phyloP scores from a whole-genome alignment of 371 early-diverging fungal genomes.

The Mucor mucedo region DNA sequence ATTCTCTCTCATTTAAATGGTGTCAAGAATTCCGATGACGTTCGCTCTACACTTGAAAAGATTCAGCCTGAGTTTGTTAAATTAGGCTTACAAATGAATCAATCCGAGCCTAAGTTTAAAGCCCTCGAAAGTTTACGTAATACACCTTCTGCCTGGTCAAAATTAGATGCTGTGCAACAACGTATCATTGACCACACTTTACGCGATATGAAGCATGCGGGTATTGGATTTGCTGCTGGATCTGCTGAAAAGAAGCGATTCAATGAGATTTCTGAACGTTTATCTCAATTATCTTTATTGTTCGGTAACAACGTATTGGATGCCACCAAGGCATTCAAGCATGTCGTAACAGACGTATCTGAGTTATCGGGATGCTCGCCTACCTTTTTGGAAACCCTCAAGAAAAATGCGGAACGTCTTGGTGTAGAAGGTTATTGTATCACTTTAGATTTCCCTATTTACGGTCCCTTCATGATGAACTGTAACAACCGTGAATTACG shows the following conservation, averaged over 20 bases:
- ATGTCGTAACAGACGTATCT: slow-evolving; percentile 48
- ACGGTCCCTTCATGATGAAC: slow-evolving; percentile 70
- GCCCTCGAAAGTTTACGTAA: slow-evolving; percentile 55
- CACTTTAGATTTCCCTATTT: slow-evolving; percentile 65
- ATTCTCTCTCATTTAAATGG: slow-evolving; percentile 64
- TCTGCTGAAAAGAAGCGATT: slow-evolving; percentile 59
- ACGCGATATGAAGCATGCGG: slow-evolving; percentile 63
- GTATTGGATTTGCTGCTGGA: slow-evolving; percentile 62
- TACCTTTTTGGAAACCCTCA: slow-evolving; percentile 52
- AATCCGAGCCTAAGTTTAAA: slow-evolving; percentile 62
- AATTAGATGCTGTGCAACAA: slow-evolving; percentile 58
- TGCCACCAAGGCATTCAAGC: slow-evolving; percentile 64
- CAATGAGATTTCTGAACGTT: slow-evolving; percentile 61
- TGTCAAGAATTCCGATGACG: slow-evolving; percentile 63
- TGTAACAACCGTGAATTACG: slow-evolving; percentile 64
- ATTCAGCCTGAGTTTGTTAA: slow-evolving; percentile 64
- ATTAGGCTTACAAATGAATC: slow-evolving; percentile 62
- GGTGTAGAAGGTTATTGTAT: slow-evolving; percentile 62
- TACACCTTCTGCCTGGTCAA: slow-evolving; percentile 39
- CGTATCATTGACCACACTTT: slow-evolving; percentile 63
- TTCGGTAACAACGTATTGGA: slow-evolving; percentile 70
- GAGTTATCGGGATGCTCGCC: slow-evolving; percentile 62
- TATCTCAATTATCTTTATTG: slow-evolving; percentile 58
- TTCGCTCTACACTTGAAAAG: slow-evolving; percentile 61
- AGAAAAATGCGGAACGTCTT: slow-evolving; percentile 52